Base-by-base conservation (phyloP, 2,329 filamentous ascomycete species). In the Talaromyces atroroseus region DNA sequence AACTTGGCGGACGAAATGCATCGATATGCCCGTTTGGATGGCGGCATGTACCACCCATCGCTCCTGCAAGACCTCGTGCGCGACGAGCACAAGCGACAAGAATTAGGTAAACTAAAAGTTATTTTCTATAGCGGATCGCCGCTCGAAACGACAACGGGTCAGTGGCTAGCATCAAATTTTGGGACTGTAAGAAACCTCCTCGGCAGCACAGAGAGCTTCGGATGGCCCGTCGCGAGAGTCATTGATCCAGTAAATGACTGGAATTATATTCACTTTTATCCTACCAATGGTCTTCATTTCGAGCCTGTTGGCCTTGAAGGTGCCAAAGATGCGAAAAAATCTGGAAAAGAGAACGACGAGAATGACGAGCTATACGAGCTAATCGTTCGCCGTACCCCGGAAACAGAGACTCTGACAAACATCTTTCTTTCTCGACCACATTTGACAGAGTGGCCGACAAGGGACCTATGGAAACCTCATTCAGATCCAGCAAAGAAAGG, bases 391-490 rank as follows among this genome's bases (percentile, higher is more conserved):
- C 62, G 61, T 18, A 52, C 46, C 1, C 48, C 57, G 0, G 56
- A 61, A 21, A 59, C 42, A 14, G 42, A 51, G n/a, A 50, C 61
- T 20, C 60, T 65, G 47, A 57, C 55, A 12, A 65, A 65, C 16
- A 64, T 67, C 56, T 48, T 51, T 1, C 49, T 62, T 0, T 65
- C 63, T 42, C 36, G 16, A 2, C 61, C 64, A 2, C 56, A 64
- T 11, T 48, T 21, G 2, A 56, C 59, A 3, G 49, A 59, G 3
- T 67, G 63, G 42, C 58, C 56, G 14, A 66, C 64, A 0, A 64
- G 62, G 7, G 65, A 68, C 44, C 54, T 67, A 3, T 67, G 59
- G 60, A 40, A 58, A 3, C 58, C 64, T 8, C 63, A 68, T 38
- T 63, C 65, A 2, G 38, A 59, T 8, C 50, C 52, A 12, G 51